phyloP scores from a whole-genome alignment of 371 early-diverging fungal species.

The Astathelohania contejeani region DNA sequence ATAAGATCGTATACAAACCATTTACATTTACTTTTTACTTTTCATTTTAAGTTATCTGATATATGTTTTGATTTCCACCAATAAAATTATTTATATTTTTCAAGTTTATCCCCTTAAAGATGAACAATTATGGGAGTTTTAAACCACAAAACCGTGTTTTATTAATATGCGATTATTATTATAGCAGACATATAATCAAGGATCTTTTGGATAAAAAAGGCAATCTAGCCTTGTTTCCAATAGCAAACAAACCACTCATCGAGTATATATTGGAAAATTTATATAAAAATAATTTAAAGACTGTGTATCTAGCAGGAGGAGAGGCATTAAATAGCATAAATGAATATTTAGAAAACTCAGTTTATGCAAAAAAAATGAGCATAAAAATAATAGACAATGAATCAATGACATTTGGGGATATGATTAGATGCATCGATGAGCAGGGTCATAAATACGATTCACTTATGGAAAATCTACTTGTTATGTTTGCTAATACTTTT shows the following conservation, averaged over 20 bases:
- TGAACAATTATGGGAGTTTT: constrained; percentile 9
- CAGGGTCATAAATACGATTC: constrained; percentile 5
- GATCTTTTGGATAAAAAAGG: constrained; percentile 15
- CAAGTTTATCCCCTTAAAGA: not conserved
- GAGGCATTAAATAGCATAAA: constrained; percentile 5
- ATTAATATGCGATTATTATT: constrained; percentile 39
- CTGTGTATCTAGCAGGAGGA: constrained; percentile 29
- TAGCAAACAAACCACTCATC: constrained; percentile 36
- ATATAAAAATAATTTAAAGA: constrained; percentile 13
- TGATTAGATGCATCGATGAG: constrained; percentile 23
- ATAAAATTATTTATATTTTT: too few species aligned
- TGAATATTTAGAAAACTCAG: constrained; percentile 14
- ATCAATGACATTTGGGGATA: constrained; percentile 23
- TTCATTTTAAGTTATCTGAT: too few species aligned
- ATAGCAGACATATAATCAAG: constrained; percentile 19
- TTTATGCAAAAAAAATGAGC: constrained; percentile 9
- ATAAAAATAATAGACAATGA: constrained; percentile 8
- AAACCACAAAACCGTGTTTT: constrained; percentile 30
- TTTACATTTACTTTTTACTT: too few species aligned
- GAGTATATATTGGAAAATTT: constrained; percentile 33
- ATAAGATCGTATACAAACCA: too few species aligned
- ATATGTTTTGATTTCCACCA: too few species aligned
- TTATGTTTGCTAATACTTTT: constrained; percentile 35
- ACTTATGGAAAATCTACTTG: constrained; percentile 26
- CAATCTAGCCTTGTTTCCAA: constrained; percentile 37